phyloP scores from a whole-genome alignment of 805 yeast species.

The Zygotorulaspora florentina region DNA sequence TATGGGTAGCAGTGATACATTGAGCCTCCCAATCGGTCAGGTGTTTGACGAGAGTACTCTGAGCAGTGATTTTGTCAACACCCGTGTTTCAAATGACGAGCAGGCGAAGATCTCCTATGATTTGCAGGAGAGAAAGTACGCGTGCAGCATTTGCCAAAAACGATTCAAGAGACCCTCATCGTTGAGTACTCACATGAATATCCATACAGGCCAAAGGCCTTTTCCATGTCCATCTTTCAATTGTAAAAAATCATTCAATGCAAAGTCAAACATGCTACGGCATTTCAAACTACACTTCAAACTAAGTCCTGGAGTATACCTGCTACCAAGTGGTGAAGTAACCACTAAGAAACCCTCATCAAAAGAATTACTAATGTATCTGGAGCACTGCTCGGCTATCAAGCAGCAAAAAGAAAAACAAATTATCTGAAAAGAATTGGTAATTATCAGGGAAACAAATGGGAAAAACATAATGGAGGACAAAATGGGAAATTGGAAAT shows the following conservation, averaged over 20 bases:
- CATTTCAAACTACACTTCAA: slow-evolving; percentile 30
- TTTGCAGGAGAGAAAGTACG: slow-evolving; percentile 26
- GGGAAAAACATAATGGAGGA: too few species aligned
- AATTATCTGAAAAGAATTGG: background rate
- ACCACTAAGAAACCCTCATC: slow-evolving; percentile 15
- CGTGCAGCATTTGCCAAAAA: slow-evolving; percentile 72
- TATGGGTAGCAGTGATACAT: too few species aligned
- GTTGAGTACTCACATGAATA: slow-evolving; percentile 70
- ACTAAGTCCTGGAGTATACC: slow-evolving; percentile 17
- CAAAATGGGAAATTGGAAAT: too few species aligned
- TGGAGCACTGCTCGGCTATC: background rate
- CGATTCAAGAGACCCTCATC: slow-evolving; percentile 85
- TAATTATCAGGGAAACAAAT: too few species aligned
- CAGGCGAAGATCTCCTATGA: background rate
- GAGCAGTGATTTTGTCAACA: too few species aligned
- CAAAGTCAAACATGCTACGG: slow-evolving; percentile 32
- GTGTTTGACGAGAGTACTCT: background rate
- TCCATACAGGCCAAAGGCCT: slow-evolving; percentile 92
- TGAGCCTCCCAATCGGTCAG: background rate
- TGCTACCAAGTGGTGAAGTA: slow-evolving; percentile 22
- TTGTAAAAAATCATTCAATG: slow-evolving; percentile 62
- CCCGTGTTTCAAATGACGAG: background rate
- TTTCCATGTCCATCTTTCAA: slow-evolving; percentile 56
- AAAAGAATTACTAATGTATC: slow-evolving; percentile 13
- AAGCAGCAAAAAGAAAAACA: background rate